Evolutionary conservation across 2,329 filamentous ascomycete species (phyloP), one percentile per base, ranked within the genome.

Genomic region (Phialophora chinensis): DNA sequence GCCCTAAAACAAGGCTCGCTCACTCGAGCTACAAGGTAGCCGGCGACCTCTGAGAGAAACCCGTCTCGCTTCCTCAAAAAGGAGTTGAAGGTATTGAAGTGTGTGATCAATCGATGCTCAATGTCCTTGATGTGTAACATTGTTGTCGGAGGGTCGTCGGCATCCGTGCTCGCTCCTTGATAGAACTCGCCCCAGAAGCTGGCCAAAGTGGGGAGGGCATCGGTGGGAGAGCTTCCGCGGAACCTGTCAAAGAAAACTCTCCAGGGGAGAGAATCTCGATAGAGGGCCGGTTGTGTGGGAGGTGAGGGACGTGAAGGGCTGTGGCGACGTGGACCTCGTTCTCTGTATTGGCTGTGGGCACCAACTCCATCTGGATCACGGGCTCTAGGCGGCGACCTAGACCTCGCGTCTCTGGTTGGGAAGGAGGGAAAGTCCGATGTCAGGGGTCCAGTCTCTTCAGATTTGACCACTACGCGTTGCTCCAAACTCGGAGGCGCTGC

Each of bases 161-260:
- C 8, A 4, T 12, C 20, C 10, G 14, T 29, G 25, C 49, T 29
- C 20, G 7, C 49, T 52, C 4, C 3, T 10, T 23, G 20, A 52
- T 52, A 52, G 23, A 52, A 52, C 20, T 52, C 49, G 49, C 20
- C 49, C 49, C 49, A 52, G 49, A 52, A 52, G 49, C 49, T 52
- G 8, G 20, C 20, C 49, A 52, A 6, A 12, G 23, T 52, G 11
- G 49, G 49, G 7, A 52, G 49, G 23, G 20, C 10, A 20, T 52
- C 49, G 12, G 49, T 23, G 8, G 10, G 10, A 29, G 20, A 29
- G 49, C 25, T 29, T 25, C 0, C 10, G 14, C 20, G 49, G 20
- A 52, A 52, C 4, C 11, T 52, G 12, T 27, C 49, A 12, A 52
- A 7, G 49, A 52, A 52, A 17, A 14, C 25, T 29, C 3, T 52